These are phyloP conservation scores for Allium cepa DNA, from an alignment of 106 monocot genomes.

Conservation along the genomic window DNA sequence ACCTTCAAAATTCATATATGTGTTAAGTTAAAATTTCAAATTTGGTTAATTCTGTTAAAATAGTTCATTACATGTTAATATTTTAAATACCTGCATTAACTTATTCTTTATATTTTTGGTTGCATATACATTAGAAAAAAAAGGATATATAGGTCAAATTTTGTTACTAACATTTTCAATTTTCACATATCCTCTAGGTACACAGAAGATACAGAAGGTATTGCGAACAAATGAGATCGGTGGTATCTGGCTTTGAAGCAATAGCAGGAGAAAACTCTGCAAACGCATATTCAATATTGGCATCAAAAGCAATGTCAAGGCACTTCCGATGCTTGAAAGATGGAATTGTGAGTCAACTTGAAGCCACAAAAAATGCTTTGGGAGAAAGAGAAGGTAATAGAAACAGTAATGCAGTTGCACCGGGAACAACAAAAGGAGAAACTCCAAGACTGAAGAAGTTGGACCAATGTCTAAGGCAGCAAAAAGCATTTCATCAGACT, in stretches of 20 bases:
- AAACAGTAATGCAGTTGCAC: background rate
- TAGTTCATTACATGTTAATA: background rate
- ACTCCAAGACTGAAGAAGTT: slow-evolving; percentile 69
- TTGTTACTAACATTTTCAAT: background rate
- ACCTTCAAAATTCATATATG: background rate
- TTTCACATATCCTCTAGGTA: slow-evolving; percentile 26
- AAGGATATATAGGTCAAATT: background rate
- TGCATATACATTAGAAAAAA: background rate
- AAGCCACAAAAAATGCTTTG: slow-evolving; percentile 39
- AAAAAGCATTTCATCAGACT: slow-evolving; percentile 60
- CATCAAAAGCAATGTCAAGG: slow-evolving; percentile 80
- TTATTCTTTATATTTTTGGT: background rate
- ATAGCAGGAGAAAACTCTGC: slow-evolving; percentile 55
- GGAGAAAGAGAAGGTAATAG: slow-evolving; percentile 37
- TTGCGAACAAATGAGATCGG: slow-evolving; percentile 57
- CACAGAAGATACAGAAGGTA: slow-evolving; percentile 58
- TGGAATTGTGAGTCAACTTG: slow-evolving; percentile 42
- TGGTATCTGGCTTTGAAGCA: slow-evolving; percentile 53
- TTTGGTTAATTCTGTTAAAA: background rate
- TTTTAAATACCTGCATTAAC: background rate
- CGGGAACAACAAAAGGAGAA: slow-evolving; percentile 47
- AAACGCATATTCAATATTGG: slow-evolving; percentile 54
- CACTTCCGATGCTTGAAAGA: slow-evolving; percentile 78
- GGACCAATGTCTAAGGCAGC: slow-evolving; percentile 62
- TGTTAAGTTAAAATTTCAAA: background rate